Percentiles rank a stretch among this genome's conserved stretches.
phyloP scores from a whole-genome alignment of 78 protist genomes.

The Guillardia theta region DNA sequence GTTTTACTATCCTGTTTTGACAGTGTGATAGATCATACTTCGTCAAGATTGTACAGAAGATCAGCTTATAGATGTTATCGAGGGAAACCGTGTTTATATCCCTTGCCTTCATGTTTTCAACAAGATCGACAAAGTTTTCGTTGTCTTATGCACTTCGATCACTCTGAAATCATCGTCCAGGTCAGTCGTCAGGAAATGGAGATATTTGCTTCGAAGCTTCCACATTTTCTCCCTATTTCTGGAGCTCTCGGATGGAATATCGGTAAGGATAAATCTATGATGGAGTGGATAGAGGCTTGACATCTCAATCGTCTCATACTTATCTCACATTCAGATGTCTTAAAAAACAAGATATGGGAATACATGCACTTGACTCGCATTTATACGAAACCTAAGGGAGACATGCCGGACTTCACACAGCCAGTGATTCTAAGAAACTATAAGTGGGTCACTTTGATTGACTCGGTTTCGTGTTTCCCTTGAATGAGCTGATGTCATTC shows the following conservation, averaged over 20 bases:
- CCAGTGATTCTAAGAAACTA: background rate
- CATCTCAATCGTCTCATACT: too few relatives aligned
- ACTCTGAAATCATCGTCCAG: background rate
- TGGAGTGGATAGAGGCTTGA: too few relatives aligned
- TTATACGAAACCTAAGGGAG: background rate
- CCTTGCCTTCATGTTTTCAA: slow-evolving; percentile 91
- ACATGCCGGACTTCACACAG: background rate
- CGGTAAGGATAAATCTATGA: too few relatives aligned
- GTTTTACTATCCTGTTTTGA: background rate
- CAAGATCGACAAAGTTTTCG: background rate
- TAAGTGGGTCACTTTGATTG: background rate
- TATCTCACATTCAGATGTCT: background rate
- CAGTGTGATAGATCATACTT: background rate
- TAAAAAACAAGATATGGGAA: background rate
- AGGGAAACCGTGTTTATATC: slow-evolving; percentile 87
- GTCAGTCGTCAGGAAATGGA: background rate
- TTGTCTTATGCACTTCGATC: background rate
- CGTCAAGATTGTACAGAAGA: slow-evolving; percentile 56
- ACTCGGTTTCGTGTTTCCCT: background rate
- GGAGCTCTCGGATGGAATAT: background rate
- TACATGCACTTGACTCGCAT: background rate
- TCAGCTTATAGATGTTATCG: slow-evolving; percentile 96
- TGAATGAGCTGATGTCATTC: background rate
- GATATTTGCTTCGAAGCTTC: background rate
- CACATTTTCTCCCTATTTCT: background rate